Evolutionary conservation across 345 rosid species (phyloP), one percentile per base, ranked within the genome.

Genomic region (Citrus australasica): DNA sequence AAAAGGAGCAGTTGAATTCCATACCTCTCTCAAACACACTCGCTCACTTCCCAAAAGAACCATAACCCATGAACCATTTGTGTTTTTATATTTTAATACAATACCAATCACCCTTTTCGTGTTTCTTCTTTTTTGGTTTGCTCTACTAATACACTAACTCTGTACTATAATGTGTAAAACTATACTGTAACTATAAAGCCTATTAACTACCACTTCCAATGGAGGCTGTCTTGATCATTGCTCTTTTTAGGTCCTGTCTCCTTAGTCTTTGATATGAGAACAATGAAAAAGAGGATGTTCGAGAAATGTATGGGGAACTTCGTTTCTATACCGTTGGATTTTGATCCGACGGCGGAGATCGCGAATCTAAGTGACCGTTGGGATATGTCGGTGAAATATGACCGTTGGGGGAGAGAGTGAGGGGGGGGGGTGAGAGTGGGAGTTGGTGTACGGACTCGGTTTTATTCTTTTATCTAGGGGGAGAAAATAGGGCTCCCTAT

Each of bases 301-400:
- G 81, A 82, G 89, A 83, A 88, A 85, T 65, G 19, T 55, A 48
- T 76, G 38, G 68, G 68, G 78, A 76, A 53, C 48, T 72, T 75
- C n/a, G 67, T 30, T 4, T 60, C 13, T 19, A 62, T 62, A 67
- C 90, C 95, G 92, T 88, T 78, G 75, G 94, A 92, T 92, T 55
- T 8, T 0, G 63, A 95, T 92, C 99, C 0, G 78, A 89, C 84
- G 97, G 95, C 70, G 28, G 65, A 63, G 60, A 82, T 75, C 10
- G 53, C 28, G 33, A 80, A 67, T 78, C 84, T 72, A 83, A 64
- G 92, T 91, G 91, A 91, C 99, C 99, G 99, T 94, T 96, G 89
- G 85, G 19, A 60, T 5, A 71, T 89, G 97, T 95, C 97, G 93
- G 94, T 81, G 89, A 84, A 94, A 94, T 91, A 87, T 91, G 91